These are phyloP conservation scores for Hypoxylon cercidicola DNA, from an alignment of 495 filamentous ascomycete genomes.

Conservation along the genomic window DNA sequence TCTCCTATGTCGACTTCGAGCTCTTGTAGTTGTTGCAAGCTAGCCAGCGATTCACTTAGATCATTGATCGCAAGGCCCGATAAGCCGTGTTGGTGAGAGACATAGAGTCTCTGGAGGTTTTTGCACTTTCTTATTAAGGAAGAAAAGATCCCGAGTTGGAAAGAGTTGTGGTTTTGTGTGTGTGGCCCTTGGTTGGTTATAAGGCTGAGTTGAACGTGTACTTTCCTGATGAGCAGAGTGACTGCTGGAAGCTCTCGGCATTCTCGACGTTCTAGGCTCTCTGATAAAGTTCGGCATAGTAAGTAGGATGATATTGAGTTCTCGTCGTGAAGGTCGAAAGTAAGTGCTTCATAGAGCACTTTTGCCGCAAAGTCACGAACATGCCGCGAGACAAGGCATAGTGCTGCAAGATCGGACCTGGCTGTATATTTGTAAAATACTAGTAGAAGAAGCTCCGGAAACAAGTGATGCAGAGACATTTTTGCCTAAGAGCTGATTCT, in stretches of 20 bases:
- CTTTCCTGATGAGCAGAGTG: not conserved
- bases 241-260: too few relatives aligned
- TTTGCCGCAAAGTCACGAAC: not conserved
- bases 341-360: not conserved
- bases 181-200: not conserved
- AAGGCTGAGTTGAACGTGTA: not conserved
- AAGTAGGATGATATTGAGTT: not conserved
- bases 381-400: not conserved
- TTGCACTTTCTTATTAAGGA: conserved; percentile 1
- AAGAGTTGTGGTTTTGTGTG: not conserved
- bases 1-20: not conserved
- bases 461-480: too few relatives aligned
- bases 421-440: not conserved
- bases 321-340: not conserved
- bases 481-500: too few relatives aligned
- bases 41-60: not conserved
- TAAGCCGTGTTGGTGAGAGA: not conserved
- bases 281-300: not conserved
- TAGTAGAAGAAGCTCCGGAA: not conserved
- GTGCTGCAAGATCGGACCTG: not conserved
- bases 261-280: not conserved
- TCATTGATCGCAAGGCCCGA: not conserved
- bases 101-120: not conserved
- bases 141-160: not conserved
- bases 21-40: not conserved